These are phyloP conservation scores for Elsinoe ampelina DNA, from an alignment of 2,329 filamentous ascomycete species.

Conservation along the genomic window DNA sequence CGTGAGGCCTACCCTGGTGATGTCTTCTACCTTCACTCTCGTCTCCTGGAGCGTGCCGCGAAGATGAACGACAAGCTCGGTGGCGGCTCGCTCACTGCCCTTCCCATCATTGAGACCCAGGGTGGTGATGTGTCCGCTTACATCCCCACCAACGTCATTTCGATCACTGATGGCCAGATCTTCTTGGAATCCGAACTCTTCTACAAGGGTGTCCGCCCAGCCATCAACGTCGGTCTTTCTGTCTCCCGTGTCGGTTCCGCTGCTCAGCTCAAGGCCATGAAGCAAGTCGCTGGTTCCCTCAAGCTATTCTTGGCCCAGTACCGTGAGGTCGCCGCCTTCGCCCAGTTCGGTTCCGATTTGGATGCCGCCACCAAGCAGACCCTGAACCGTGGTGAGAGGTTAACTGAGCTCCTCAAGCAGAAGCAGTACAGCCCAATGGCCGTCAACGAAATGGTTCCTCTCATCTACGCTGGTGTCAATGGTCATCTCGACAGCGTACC, in stretches of 20 bases:
- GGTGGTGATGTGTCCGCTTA: conserved; percentile 99
- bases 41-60: conserved; percentile 97
- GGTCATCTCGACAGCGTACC: conserved; percentile 83
- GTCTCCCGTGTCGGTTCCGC: conserved; percentile 99
- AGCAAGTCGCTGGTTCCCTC: conserved; percentile 98
- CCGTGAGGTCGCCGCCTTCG: conserved; percentile 99
- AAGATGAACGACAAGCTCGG: conserved; percentile 97
- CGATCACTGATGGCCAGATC: conserved; percentile 98
- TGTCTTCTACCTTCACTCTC: conserved; percentile 98
- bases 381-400: conserved; percentile 93
- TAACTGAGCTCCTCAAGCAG: conserved; percentile 98
- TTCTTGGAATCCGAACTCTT: conserved; percentile 99
- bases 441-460: conserved; percentile 98
- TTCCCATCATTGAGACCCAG: conserved; percentile 98
- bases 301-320: conserved; percentile 99
- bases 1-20: conserved; percentile 99
- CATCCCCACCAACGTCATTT: conserved; percentile 99
- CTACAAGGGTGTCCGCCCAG: conserved; percentile 99
- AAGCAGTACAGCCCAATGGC: conserved; percentile 99
- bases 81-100: conserved; percentile 91
- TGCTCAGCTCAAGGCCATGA: conserved; percentile 99
- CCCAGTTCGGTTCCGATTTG: conserved; percentile 99
- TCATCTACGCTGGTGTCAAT: conserved; percentile 99
- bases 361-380: conserved; percentile 99
- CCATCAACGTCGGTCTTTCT: conserved; percentile 99